Evolutionary conservation across 257 asterid species (phyloP).

Genomic region (Nicotiana benthamiana): DNA sequence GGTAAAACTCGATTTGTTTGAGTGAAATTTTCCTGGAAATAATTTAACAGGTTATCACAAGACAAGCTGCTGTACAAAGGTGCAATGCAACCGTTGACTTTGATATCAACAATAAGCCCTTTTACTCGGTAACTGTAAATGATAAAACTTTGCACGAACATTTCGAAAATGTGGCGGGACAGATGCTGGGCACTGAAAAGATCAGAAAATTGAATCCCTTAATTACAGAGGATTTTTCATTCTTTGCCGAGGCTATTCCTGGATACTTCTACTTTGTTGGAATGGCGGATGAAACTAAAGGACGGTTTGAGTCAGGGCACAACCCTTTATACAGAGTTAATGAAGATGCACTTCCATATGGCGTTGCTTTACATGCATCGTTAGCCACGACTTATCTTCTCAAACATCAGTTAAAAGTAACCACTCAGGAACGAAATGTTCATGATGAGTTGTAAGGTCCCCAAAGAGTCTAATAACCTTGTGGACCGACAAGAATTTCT

Average conservation of each 20-base stretch:
- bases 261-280: conserved; percentile 51
- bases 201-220: conserved; percentile 21
- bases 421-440: conserved; percentile 3
- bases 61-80: conserved; percentile 55
- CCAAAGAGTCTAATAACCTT: not conserved
- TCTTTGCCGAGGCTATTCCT: conserved; percentile 49
- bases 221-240: conserved; percentile 54
- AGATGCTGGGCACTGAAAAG: conserved; percentile 35
- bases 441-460: conserved; percentile 37
- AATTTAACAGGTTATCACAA: conserved; percentile 34
- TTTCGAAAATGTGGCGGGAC: conserved; percentile 29
- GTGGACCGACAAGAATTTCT: not conserved
- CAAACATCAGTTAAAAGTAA: conserved; percentile 13
- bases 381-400: conserved; percentile 39
- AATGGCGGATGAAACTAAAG: conserved; percentile 43
- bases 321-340: conserved; percentile 43
- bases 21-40: not conserved
- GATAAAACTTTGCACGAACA: conserved; percentile 35
- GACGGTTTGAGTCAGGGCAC: conserved; percentile 29
- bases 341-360: conserved; percentile 56
- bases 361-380: conserved; percentile 65
- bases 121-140: conserved; percentile 50
- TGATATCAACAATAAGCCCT: conserved; percentile 23
- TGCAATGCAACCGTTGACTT: conserved; percentile 46
- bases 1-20: not conserved